phyloP scores from a whole-genome alignment of 176 grass and related monocot species.

The Aegilops tauschii region DNA sequence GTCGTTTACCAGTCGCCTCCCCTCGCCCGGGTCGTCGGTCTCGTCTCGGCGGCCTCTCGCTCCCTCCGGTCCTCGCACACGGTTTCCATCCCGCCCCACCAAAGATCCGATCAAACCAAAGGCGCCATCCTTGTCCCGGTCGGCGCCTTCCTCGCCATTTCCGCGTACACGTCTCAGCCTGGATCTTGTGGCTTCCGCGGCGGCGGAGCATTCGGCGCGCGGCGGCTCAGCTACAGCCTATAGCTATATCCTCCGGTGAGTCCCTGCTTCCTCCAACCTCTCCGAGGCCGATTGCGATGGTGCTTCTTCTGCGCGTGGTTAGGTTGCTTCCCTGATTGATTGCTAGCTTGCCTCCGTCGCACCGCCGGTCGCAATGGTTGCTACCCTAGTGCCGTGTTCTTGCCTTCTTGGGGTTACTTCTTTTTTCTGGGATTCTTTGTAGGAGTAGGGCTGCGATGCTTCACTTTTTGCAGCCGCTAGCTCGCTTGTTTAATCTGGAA shows the following conservation, averaged over 20 bases:
- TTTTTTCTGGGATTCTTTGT: neutral
- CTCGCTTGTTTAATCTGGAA: neutral
- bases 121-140: neutral
- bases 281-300: neutral
- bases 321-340: neutral
- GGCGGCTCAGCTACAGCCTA: neutral
- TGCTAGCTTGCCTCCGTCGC: neutral
- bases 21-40: conserved; percentile 36
- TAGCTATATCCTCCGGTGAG: conserved; percentile 31
- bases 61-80: conserved; percentile 32
- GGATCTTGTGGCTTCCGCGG: neutral
- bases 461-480: neutral
- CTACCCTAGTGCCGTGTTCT: neutral
- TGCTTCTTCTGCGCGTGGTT: neutral
- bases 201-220: neutral
- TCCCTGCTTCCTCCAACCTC: neutral
- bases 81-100: conserved; percentile 37
- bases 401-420: neutral
- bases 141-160: conserved; percentile 15
- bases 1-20: conserved; percentile 43
- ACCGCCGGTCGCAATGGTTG: neutral
- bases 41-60: conserved; percentile 17
- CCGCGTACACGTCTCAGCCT: neutral
- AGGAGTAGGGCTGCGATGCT: neutral
- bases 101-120: conserved; percentile 41